Percentiles rank a stretch among this genome's conserved stretches.
Conservation (phyloP, 2,329 filamentous ascomycete species). For the Sporothrix humicola region DNA sequence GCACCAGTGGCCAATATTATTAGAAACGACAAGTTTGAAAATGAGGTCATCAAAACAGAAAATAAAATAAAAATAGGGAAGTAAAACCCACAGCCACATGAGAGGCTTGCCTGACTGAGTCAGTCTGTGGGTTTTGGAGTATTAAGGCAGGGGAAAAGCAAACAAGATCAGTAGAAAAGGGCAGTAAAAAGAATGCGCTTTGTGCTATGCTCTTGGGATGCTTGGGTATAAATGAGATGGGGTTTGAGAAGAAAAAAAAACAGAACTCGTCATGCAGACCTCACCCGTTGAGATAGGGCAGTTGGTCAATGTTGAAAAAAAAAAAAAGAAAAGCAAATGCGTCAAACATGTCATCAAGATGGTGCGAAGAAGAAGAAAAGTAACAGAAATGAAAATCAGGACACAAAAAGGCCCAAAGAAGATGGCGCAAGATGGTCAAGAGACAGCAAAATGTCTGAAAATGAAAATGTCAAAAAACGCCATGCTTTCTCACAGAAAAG, state of each 20-base stretch:
- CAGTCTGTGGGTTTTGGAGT: background rate
- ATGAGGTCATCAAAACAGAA: background rate
- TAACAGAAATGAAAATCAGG: background rate
- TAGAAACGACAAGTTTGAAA: conserved; percentile 7
- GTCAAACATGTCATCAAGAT: conserved; percentile 18
- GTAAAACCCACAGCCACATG: background rate
- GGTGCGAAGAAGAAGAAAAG: background rate
- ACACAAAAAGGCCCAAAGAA: background rate
- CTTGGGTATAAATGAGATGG: conserved; percentile 20
- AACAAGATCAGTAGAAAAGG: background rate
- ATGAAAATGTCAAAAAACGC: conserved; percentile 3
- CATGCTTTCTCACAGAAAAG: background rate
- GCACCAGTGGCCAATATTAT: background rate
- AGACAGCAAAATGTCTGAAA: background rate
- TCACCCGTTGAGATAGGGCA: background rate
- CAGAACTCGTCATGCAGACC: conserved; percentile 5
- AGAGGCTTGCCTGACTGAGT: background rate
- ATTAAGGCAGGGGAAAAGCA: background rate
- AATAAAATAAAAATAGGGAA: background rate
- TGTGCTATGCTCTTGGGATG: conserved; percentile 17
- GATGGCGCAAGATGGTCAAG: background rate
- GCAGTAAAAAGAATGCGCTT: background rate
- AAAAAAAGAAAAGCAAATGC: background rate
- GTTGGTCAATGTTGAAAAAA: background rate
- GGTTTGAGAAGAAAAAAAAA: background rate